Percentiles rank a stretch among this genome's conserved stretches.
These are phyloP conservation scores for Schizothecium vesticola DNA, from an alignment of 495 filamentous ascomycete species.

Conservation along the genomic window DNA sequence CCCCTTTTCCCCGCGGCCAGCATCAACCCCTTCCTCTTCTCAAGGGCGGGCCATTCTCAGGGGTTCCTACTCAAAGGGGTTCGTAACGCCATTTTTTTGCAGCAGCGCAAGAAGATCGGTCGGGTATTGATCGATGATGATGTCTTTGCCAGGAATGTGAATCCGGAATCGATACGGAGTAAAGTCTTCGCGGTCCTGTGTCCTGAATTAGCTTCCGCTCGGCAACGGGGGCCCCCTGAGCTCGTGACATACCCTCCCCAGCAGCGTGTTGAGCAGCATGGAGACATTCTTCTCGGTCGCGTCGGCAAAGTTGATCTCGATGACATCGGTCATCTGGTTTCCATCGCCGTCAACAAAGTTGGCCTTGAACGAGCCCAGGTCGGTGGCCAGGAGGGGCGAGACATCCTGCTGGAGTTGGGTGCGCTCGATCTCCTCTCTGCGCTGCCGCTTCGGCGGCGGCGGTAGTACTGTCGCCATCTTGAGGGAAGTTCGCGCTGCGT, in stretches of 20 bases:
- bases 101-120: conserved; percentile 42
- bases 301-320: conserved; percentile 79
- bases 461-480: conserved; percentile 84
- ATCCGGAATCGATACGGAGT: conserved; percentile 86
- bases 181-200: conserved; percentile 64
- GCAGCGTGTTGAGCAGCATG: conserved; percentile 80
- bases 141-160: conserved; percentile 52
- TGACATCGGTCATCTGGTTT: conserved; percentile 56
- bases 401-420: conserved; percentile 72
- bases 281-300: conserved; percentile 87
- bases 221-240: not conserved
- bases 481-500: not conserved
- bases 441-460: conserved; percentile 87
- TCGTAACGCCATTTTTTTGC: conserved; percentile 43
- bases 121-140: conserved; percentile 71
- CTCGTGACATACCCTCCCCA: conserved; percentile 62
- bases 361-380: conserved; percentile 74
- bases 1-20: not conserved
- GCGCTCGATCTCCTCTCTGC: conserved; percentile 66
- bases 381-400: conserved; percentile 56
- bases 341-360: conserved; percentile 82
- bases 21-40: not conserved
- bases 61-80: conserved; percentile 37
- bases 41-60: not conserved
- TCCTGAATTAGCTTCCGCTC: not conserved